Evolutionary conservation across 495 filamentous ascomycete genomes (phyloP).

Genomic region (Paragyromitra xinjiangensis): DNA sequence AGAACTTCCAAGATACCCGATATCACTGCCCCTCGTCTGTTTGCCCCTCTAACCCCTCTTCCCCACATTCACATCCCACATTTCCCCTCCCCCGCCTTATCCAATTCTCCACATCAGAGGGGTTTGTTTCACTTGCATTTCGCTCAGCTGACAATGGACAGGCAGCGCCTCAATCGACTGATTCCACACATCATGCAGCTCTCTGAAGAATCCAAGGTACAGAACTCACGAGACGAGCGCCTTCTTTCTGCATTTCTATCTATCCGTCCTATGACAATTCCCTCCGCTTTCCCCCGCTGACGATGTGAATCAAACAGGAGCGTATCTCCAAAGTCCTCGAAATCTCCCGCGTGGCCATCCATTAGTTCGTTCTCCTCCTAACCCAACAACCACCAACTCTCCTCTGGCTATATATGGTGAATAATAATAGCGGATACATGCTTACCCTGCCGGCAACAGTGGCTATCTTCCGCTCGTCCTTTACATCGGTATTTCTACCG

Average conservation of each 20-base stretch:
- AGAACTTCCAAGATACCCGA: conserved; percentile 34
- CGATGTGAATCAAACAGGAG: conserved; percentile 68
- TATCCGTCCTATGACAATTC: conserved; percentile 40
- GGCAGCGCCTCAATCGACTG: conserved; percentile 42
- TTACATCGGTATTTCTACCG: conserved; percentile 79
- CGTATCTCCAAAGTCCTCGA: conserved; percentile 95
- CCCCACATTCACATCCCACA: conserved; percentile 20
- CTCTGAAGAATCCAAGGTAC: conserved; percentile 95
- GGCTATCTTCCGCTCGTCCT: conserved; percentile 96
- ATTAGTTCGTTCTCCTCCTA: conserved; percentile 74
- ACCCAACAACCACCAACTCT: conserved; percentile 25
- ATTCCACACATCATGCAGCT: conserved; percentile 74
- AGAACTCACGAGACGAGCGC: conserved; percentile 30
- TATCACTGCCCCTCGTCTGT: conserved; percentile 29
- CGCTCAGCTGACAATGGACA: conserved; percentile 52
- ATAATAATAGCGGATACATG: conserved; percentile 32
- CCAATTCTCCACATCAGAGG: conserved; percentile 7
- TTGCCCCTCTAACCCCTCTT: conserved; percentile 36
- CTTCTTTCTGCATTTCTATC: conserved; percentile 12
- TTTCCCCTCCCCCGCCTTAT: neutral
- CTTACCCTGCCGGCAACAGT: conserved; percentile 65
- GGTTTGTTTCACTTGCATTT: conserved; percentile 30
- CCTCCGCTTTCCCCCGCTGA: conserved; percentile 28
- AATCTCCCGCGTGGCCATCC: conserved; percentile 90
- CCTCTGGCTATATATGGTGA: conserved; percentile 50